A percentile compares a stretch with the other conserved stretches of the same genome.
These are phyloP conservation scores for Talaromyces trachyspermus DNA, from an alignment of 495 filamentous ascomycete genomes.

Conservation along the genomic window DNA sequence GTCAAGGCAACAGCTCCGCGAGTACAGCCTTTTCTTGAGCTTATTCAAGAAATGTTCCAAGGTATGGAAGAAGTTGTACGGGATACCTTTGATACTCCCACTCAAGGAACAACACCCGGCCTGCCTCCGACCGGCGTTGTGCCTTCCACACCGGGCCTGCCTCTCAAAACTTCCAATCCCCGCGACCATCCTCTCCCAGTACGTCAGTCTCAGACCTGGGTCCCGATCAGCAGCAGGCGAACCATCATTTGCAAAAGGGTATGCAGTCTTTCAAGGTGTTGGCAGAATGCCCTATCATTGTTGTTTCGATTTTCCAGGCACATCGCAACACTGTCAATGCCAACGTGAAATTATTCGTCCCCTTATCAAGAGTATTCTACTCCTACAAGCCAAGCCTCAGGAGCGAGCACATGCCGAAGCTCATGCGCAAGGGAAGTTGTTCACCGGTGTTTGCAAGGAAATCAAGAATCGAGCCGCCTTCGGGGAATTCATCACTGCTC, in stretches of 20 bases:
- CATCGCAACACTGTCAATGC: slow-evolving; percentile 67
- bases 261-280: slow-evolving; percentile 99
- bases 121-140: too few relatives aligned
- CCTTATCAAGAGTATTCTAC: slow-evolving; percentile 86
- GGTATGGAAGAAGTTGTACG: slow-evolving; percentile 87
- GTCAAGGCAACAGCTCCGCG: slow-evolving; percentile 67
- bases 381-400: slow-evolving; percentile 88
- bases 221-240: slow-evolving; percentile 74
- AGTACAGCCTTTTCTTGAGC: slow-evolving; percentile 81
- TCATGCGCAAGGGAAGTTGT: slow-evolving; percentile 63
- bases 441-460: slow-evolving; percentile 87
- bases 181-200: slow-evolving; percentile 81
- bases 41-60: slow-evolving; percentile 94
- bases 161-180: slow-evolving; percentile 70
- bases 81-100: slow-evolving; percentile 80
- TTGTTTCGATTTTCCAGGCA: slow-evolving; percentile 95
- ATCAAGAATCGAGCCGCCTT: slow-evolving; percentile 93
- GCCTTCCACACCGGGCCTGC: slow-evolving; percentile 70
- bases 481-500: slow-evolving; percentile 93
- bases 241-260: slow-evolving; percentile 71
- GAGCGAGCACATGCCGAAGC: slow-evolving; percentile 86
- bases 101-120: slow-evolving; percentile 54
- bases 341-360: slow-evolving; percentile 91
- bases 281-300: slow-evolving; percentile 95
- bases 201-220: slow-evolving; percentile 69